Conservation (phyloP, 129 eudicot genomes). For the Scalesia atractyloides region DNA sequence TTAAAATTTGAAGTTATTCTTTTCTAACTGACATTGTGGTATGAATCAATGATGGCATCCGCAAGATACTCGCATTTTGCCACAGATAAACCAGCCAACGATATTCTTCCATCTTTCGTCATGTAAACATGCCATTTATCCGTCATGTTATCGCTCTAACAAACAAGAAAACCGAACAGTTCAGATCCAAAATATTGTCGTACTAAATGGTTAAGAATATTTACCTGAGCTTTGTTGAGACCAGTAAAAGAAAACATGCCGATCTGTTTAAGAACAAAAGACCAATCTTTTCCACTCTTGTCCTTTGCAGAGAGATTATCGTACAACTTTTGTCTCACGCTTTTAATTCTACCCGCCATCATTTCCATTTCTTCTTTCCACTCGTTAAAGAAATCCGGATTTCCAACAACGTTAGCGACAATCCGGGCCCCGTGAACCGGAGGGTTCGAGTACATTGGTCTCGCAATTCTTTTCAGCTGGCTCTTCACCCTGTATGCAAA, state of each 20-base stretch:
- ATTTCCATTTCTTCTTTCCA: conserved; percentile 97
- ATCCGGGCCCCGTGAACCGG: conserved; percentile 93
- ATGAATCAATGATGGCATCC: conserved; percentile 89
- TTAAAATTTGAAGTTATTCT: not conserved
- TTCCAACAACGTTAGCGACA: conserved; percentile 90
- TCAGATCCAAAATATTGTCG: too few relatives aligned
- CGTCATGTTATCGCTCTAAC: too few relatives aligned
- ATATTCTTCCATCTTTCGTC: conserved; percentile 96
- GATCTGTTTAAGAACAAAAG: conserved; percentile 84
- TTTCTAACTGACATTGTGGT: conserved; percentile 71
- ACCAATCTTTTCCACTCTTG: conserved; percentile 89
- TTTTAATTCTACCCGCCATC: conserved; percentile 98
- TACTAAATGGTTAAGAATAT: not conserved
- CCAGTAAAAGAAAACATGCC: conserved; percentile 99
- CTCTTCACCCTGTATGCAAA: conserved; percentile 72
- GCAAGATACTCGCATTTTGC: conserved; percentile 98
- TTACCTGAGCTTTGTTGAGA: conserved; percentile 88
- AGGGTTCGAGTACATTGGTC: conserved; percentile 99
- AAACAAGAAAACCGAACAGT: too few relatives aligned
- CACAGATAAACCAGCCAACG: conserved; percentile 81
- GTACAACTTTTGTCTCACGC: conserved; percentile 77
- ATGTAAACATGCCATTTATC: conserved; percentile 77
- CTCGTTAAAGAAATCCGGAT: conserved; percentile 71
- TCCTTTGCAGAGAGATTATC: conserved; percentile 74
- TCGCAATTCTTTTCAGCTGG: conserved; percentile 91